Conservation (phyloP, 2,329 filamentous ascomycete genomes). For the Cladosporium sp. region DNA sequence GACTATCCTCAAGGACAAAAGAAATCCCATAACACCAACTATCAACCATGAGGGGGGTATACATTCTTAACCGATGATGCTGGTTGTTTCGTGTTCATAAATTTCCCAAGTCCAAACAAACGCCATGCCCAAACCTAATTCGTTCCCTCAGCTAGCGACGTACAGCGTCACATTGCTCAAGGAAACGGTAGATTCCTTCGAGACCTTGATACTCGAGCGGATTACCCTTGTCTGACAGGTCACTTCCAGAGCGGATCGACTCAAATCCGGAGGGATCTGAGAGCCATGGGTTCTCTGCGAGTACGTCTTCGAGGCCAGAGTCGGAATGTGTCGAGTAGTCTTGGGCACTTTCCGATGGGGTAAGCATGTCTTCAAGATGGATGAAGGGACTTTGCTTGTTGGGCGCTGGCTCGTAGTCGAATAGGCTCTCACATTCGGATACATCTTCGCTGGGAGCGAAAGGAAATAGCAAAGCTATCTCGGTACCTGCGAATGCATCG, state of each 20-base stretch:
- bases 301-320: conserved; percentile 30
- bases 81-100: not conserved
- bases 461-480: conserved; percentile 79
- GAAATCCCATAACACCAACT: not conserved
- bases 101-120: not conserved
- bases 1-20: not conserved
- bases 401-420: conserved; percentile 37
- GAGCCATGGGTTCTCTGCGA: conserved; percentile 51
- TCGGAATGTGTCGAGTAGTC: conserved; percentile 41
- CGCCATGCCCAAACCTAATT: not conserved
- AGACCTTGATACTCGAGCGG: conserved; percentile 62
- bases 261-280: conserved; percentile 57
- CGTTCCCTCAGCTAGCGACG: conserved; percentile 26
- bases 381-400: conserved; percentile 39
- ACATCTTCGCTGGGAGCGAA: conserved; percentile 68
- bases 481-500: conserved; percentile 63
- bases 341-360: conserved; percentile 38
- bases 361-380: conserved; percentile 59
- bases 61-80: conserved; percentile 3
- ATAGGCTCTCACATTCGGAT: conserved; percentile 45
- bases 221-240: conserved; percentile 42
- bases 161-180: conserved; percentile 62
- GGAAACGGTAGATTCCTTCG: conserved; percentile 66
- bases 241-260: conserved; percentile 55
- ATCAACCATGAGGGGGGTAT: not conserved